Conservation (phyloP, 2,329 filamentous ascomycete species). For the Exserohilum turcica region DNA sequence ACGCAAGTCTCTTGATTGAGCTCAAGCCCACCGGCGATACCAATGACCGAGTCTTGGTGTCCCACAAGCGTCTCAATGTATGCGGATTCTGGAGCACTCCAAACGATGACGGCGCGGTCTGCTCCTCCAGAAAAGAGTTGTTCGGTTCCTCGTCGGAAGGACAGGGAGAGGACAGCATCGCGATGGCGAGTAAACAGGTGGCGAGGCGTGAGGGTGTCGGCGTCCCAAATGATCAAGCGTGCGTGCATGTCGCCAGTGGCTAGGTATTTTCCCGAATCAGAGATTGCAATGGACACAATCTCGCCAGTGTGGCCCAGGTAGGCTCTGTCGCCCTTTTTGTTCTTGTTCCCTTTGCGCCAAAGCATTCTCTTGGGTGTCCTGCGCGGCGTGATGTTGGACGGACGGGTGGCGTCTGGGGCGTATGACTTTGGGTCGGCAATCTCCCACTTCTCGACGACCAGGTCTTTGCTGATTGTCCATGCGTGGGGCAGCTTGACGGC, state of each 20-base stretch:
- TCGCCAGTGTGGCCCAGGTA: slow-evolving; percentile 74
- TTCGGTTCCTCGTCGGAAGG: slow-evolving; percentile 84
- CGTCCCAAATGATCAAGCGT: slow-evolving; percentile 86
- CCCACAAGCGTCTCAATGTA: slow-evolving; percentile 97
- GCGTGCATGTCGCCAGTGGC: slow-evolving; percentile 87
- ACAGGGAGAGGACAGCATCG: slow-evolving; percentile 81
- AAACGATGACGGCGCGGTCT: slow-evolving; percentile 93
- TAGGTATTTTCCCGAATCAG: slow-evolving; percentile 85
- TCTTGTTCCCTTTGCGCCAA: slow-evolving; percentile 65
- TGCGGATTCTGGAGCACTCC: slow-evolving; percentile 88
- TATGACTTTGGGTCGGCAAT: slow-evolving; percentile 62
- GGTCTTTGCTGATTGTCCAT: slow-evolving; percentile 88
- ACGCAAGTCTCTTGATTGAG: slow-evolving; percentile 86
- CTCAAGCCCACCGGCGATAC: slow-evolving; percentile 64
- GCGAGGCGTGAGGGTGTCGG: slow-evolving; percentile 75
- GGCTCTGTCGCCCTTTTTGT: slow-evolving; percentile 64
- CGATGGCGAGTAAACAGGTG: slow-evolving; percentile 91
- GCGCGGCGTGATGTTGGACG: slow-evolving; percentile 57
- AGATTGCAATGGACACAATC: slow-evolving; percentile 85
- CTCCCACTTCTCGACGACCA: slow-evolving; percentile 86
- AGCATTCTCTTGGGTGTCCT: slow-evolving; percentile 67
- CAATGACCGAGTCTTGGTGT: slow-evolving; percentile 88
- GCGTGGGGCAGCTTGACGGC: slow-evolving; percentile 78
- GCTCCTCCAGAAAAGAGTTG: slow-evolving; percentile 90
- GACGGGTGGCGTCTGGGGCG: slow-evolving; percentile 24